phyloP scores from a whole-genome alignment of 2,329 filamentous ascomycete genomes.

The Coniochaeta sp. region DNA sequence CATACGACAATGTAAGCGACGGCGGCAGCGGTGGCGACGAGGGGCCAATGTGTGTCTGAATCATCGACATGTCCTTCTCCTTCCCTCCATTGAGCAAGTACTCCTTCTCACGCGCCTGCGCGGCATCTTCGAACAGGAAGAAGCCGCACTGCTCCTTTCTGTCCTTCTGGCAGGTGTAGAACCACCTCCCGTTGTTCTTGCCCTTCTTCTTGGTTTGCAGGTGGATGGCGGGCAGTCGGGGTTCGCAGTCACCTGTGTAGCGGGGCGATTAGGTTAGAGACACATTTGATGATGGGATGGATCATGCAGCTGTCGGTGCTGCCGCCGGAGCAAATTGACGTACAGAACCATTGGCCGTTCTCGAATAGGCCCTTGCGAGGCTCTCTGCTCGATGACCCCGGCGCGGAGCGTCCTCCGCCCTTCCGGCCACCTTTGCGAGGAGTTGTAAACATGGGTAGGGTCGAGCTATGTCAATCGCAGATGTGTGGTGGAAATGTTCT shows the following conservation, averaged over 20 bases:
- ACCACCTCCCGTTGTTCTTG: slow-evolving; percentile 31
- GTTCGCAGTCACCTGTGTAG: slow-evolving; percentile 32
- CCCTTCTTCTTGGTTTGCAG: slow-evolving; percentile 28
- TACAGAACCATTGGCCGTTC: slow-evolving; percentile 19
- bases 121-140: slow-evolving; percentile 36
- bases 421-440: slow-evolving; percentile 3
- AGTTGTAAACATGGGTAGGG: slow-evolving; percentile 5
- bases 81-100: slow-evolving; percentile 4
- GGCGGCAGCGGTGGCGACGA: slow-evolving; percentile 10
- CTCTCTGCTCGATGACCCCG: slow-evolving; percentile 5
- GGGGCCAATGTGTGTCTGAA: slow-evolving; percentile 3
- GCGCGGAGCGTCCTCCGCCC: background rate
- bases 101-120: slow-evolving; percentile 20
- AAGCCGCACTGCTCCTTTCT: slow-evolving; percentile 28
- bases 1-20: slow-evolving; percentile 8
- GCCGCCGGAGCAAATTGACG: too few relatives aligned
- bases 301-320: too few relatives aligned
- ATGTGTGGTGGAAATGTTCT: too few relatives aligned
- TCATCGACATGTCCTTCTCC: slow-evolving; percentile 3
- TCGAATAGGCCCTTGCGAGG: slow-evolving; percentile 12
- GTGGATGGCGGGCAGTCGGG: slow-evolving; percentile 26
- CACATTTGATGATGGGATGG: too few relatives aligned
- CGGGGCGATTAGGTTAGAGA: background rate
- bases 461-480: background rate
- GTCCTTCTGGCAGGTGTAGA: slow-evolving; percentile 30